Evolutionary conservation across 2,329 filamentous ascomycete species (phyloP), one percentile per base, ranked within the genome.

Genomic region (Xylariaceae sp.): DNA sequence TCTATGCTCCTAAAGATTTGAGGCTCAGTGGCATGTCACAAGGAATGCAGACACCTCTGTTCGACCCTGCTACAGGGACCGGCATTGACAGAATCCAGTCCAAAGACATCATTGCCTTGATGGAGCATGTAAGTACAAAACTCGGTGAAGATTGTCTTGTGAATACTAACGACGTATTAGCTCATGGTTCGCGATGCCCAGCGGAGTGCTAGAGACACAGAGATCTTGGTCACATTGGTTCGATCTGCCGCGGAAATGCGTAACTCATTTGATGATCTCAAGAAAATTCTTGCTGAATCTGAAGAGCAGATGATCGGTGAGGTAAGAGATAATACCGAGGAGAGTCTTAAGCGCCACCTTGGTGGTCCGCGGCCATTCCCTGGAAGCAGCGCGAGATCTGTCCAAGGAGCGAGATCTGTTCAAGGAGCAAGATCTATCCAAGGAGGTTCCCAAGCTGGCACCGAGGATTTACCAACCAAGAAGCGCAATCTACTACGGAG

Each of bases 121-220:
- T 99, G 95, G 94, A 99, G 71, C 95, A 99, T 74, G 84, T 88
- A 76, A 81, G 86, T 79, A 47, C 43, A 54, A 23, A 40, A 55
- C 26, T 53, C 9, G 43, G 23, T 5, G 39, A 34, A 56, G 7
- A 24, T 28, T 17, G 40, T 16, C 12, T 19, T 6, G 37, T 37
- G 9, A 9, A 23, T 53, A 41, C 70, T 76, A 66, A 76, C 56
- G 37, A 7, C 36, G 57, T 50, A 21, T 31, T 52, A 88, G 84
- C 87, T 99, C 61, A 98, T 96, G 72, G 95, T 98, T 62, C 89
- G 95, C 31, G 95, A 99, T 76, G 95, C 94, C 36, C 94, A 98
- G 76, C 88, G 95, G 58, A 98, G 95, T 75, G 95, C 95, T 41
- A 86, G 95, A 40, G 95, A 99, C 69, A 98, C 95, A 0, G 95